These are phyloP conservation scores for Colletotrichum simmondsii DNA, from an alignment of 2,329 filamentous ascomycete genomes.

Conservation along the genomic window DNA sequence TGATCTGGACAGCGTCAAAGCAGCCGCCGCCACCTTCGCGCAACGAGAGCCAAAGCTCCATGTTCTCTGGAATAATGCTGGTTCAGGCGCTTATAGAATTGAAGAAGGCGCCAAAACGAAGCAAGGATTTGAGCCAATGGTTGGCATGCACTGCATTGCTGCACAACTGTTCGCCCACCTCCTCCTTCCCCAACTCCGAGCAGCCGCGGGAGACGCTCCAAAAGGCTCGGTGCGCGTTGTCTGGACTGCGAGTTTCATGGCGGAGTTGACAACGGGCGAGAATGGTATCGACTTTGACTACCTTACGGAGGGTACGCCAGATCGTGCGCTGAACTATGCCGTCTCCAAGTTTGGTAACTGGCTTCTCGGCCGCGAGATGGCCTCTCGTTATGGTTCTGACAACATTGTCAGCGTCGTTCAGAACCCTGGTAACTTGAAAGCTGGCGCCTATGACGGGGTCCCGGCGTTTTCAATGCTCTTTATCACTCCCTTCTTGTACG, in stretches of 20 bases:
- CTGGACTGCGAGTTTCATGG: slow-evolving; percentile 44
- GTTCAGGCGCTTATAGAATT: slow-evolving; percentile 36
- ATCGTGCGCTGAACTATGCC: slow-evolving; percentile 42
- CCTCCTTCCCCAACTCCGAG: slow-evolving; percentile 46
- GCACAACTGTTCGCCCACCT: slow-evolving; percentile 47
- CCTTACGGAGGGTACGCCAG: slow-evolving; percentile 37
- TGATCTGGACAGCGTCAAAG: slow-evolving; percentile 52
- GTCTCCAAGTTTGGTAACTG: slow-evolving; percentile 49
- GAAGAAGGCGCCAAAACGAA: slow-evolving; percentile 37
- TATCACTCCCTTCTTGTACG: slow-evolving; percentile 41
- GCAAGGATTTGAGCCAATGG: slow-evolving; percentile 46
- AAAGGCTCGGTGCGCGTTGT: slow-evolving; percentile 42
- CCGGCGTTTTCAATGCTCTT: slow-evolving; percentile 19
- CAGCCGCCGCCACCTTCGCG: slow-evolving; percentile 48
- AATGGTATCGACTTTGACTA: slow-evolving; percentile 43
- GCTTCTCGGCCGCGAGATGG: slow-evolving; percentile 45
- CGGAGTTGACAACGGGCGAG: slow-evolving; percentile 39
- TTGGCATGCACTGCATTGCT: slow-evolving; percentile 48
- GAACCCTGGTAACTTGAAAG: slow-evolving; percentile 48
- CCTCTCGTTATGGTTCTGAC: slow-evolving; percentile 37
- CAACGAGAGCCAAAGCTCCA: slow-evolving; percentile 51
- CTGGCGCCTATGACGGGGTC: slow-evolving; percentile 38
- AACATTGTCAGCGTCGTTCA: slow-evolving; percentile 43
- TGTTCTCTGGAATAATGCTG: slow-evolving; percentile 55
- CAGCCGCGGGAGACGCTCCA: slow-evolving; percentile 36